A percentile compares a stretch with the other conserved stretches of the same genome.
phyloP scores from a whole-genome alignment of 176 grass and related monocot species.

The Oropetium thomaeum region DNA sequence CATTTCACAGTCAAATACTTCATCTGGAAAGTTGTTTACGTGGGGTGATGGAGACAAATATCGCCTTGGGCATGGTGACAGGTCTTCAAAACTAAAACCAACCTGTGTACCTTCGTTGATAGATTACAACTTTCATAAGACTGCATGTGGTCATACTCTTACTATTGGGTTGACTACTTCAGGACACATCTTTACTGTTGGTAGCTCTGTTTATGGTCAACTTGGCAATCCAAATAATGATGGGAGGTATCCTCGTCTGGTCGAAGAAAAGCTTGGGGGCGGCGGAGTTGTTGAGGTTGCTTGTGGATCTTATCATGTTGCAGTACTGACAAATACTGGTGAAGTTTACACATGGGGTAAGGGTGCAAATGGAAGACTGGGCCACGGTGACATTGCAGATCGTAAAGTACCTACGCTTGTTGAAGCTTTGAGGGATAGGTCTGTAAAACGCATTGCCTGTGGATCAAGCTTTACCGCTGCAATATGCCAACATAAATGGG shows the following conservation, averaged over 20 bases:
- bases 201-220: constrained; percentile 89
- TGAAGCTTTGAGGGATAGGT: constrained; percentile 80
- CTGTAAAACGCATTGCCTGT: constrained; percentile 80
- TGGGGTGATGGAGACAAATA: constrained; percentile 99
- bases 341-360: constrained; percentile 99
- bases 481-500: constrained; percentile 94
- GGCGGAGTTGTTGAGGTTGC: constrained; percentile 77
- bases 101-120: constrained; percentile 89
- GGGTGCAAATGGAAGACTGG: constrained; percentile 90
- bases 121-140: constrained; percentile 92
- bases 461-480: constrained; percentile 87
- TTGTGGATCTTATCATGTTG: constrained; percentile 88
- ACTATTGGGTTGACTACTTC: constrained; percentile 90
- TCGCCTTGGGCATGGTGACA: constrained; percentile 91
- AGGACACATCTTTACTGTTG: constrained; percentile 86
- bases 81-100: constrained; percentile 68
- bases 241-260: constrained; percentile 74
- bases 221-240: constrained; percentile 89
- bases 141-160: constrained; percentile 92
- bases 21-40: constrained; percentile 93
- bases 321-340: constrained; percentile 68
- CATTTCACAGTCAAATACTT: constrained; percentile 78
- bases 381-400: constrained; percentile 78
- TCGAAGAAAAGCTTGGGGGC: constrained; percentile 70
- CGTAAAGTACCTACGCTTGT: constrained; percentile 82